Evolutionary conservation across 192 early-diverging fungal genomes (phyloP).

Genomic region (Dimargaris cristalligena): DNA sequence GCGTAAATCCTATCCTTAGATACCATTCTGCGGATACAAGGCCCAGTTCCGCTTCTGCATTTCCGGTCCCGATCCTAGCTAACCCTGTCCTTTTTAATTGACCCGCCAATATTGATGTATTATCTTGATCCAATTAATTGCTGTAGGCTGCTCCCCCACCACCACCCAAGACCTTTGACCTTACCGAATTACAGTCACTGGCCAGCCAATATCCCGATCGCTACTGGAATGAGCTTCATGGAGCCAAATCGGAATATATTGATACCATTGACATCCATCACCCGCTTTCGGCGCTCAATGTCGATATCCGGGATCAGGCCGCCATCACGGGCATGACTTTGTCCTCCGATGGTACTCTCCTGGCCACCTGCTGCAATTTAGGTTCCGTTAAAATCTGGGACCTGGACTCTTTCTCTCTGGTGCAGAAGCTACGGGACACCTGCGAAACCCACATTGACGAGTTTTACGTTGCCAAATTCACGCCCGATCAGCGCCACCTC

Average conservation of each 20-base stretch:
- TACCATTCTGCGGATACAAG: background rate
- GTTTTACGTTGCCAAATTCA: slow-evolving; percentile 73
- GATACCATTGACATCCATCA: slow-evolving; percentile 48
- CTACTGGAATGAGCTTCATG: slow-evolving; percentile 40
- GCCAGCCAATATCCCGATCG: slow-evolving; percentile 22
- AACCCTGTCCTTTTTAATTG: background rate
- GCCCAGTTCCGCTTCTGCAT: background rate
- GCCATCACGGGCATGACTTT: slow-evolving; percentile 70
- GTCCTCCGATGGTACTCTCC: slow-evolving; percentile 66
- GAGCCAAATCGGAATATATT: slow-evolving; percentile 35
- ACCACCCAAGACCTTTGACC: background rate
- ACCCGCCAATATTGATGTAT: background rate
- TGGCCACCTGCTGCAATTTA: slow-evolving; percentile 72
- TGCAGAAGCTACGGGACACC: slow-evolving; percentile 56
- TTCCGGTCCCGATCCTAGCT: background rate
- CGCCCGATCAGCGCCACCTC: slow-evolving; percentile 41
- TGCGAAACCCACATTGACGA: slow-evolving; percentile 77
- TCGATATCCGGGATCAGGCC: slow-evolving; percentile 59
- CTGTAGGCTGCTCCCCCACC: background rate
- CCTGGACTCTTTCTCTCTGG: slow-evolving; percentile 44
- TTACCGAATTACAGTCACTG: background rate
- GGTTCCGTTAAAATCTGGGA: slow-evolving; percentile 71
- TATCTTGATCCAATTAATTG: background rate
- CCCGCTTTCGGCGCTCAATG: slow-evolving; percentile 42
- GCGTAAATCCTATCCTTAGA: background rate